Evolutionary conservation across 805 yeast genomes (phyloP).

Genomic region (Blastobotrys parvus): DNA sequence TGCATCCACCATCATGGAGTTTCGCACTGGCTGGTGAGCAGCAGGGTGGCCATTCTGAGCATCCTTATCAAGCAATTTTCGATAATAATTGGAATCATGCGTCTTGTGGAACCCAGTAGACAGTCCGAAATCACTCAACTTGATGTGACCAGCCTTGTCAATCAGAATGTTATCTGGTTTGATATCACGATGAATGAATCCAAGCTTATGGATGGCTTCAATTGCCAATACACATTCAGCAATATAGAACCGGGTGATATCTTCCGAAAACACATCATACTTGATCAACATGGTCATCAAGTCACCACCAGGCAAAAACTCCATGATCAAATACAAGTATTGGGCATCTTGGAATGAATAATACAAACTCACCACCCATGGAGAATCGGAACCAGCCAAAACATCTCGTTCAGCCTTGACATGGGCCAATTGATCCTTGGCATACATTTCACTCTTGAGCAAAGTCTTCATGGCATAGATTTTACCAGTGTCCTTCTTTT

Average conservation of each 20-base stretch:
- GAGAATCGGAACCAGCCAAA: slow-evolving; percentile 79
- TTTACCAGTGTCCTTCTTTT: slow-evolving; percentile 84
- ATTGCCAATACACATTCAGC: slow-evolving; percentile 95
- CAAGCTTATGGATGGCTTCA: slow-evolving; percentile 86
- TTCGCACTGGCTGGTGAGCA: slow-evolving; percentile 38
- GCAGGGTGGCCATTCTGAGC: slow-evolving; percentile 22
- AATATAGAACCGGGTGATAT: slow-evolving; percentile 79
- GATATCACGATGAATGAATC: slow-evolving; percentile 93
- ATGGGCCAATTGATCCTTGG: slow-evolving; percentile 89
- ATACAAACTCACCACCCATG: slow-evolving; percentile 80
- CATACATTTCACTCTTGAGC: slow-evolving; percentile 85
- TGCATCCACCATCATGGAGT: slow-evolving; percentile 85
- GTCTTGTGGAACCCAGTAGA: slow-evolving; percentile 93
- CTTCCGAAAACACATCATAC: slow-evolving; percentile 91
- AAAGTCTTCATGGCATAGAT: slow-evolving; percentile 92
- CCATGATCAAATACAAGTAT: slow-evolving; percentile 72
- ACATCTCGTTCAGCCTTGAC: slow-evolving; percentile 96
- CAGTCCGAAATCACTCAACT: slow-evolving; percentile 67
- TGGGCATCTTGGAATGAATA: slow-evolving; percentile 76
- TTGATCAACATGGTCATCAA: slow-evolving; percentile 92
- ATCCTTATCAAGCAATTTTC: slow-evolving; percentile 68
- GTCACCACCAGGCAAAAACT: slow-evolving; percentile 77
- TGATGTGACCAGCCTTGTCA: slow-evolving; percentile 67
- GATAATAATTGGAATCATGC: slow-evolving; percentile 81
- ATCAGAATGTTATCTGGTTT: slow-evolving; percentile 93